Conservation (phyloP, 371 early-diverging fungal species). For the Rhizopus stolonifer region DNA sequence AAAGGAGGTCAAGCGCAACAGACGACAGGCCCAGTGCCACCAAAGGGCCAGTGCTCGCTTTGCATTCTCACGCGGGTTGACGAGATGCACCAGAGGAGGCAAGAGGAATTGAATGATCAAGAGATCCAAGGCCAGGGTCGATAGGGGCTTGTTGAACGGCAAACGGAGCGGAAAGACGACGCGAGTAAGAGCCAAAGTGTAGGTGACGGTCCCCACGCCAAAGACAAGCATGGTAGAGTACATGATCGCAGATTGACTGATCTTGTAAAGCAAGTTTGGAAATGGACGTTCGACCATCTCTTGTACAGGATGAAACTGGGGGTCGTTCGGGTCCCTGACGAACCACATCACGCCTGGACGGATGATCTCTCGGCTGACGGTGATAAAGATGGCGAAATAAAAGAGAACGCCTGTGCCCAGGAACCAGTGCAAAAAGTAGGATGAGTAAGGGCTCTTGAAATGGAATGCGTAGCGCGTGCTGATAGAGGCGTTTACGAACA, state of each 20-base stretch:
- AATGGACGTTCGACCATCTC: slow-evolving; percentile 85
- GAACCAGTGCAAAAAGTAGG: slow-evolving; percentile 86
- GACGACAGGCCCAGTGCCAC: slow-evolving; percentile 67
- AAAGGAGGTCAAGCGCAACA: slow-evolving; percentile 79
- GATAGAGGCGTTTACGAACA: slow-evolving; percentile 69
- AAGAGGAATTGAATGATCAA: slow-evolving; percentile 73
- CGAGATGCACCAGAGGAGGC: slow-evolving; percentile 60
- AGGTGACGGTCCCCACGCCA: slow-evolving; percentile 65
- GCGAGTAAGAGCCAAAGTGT: slow-evolving; percentile 34
- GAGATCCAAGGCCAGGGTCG: slow-evolving; percentile 64
- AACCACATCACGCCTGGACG: slow-evolving; percentile 96
- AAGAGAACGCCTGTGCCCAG: slow-evolving; percentile 92
- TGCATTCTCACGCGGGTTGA: slow-evolving; percentile 57
- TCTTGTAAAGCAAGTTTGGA: slow-evolving; percentile 71
- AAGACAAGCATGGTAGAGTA: slow-evolving; percentile 73
- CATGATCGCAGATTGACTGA: slow-evolving; percentile 76
- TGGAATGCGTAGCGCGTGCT: slow-evolving; percentile 59
- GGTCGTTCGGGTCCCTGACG: slow-evolving; percentile 94
- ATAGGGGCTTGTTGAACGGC: slow-evolving; percentile 49
- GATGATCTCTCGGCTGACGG: slow-evolving; percentile 76
- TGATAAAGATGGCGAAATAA: slow-evolving; percentile 84
- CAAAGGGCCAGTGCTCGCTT: slow-evolving; percentile 55
- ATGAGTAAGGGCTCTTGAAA: slow-evolving; percentile 64
- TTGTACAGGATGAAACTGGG: slow-evolving; percentile 87
- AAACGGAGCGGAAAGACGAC: slow-evolving; percentile 53